Evolutionary conservation across 1,139 yeast genomes (phyloP), one percentile per base, ranked within the genome.

Genomic region (Protomyces macrosporus): DNA sequence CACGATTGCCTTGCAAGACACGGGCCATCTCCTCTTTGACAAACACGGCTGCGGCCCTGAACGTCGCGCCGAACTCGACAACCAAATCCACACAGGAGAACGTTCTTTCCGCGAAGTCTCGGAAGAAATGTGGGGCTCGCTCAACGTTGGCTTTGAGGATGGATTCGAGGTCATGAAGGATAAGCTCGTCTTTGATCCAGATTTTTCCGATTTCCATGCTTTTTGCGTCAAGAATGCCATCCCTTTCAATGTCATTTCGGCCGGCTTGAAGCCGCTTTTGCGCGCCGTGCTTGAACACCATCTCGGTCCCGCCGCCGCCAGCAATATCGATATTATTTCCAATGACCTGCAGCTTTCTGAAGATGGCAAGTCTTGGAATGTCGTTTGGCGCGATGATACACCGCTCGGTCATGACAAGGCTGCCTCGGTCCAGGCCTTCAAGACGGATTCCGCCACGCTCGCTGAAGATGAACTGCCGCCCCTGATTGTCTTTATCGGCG

Each of bases 351-450:
- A 75, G 36, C 76, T 81, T 63, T 65, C 75, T 39, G 76, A 75
- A 55, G 78, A 77, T 34, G 80, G 78, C 35, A 71, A 77, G 14
- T 72, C 73, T 4, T 85, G 89, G 89, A 81, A 79, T 63, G 82
- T 84, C 58, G 75, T 82, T 48, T 85, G 84, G 80, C 78, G 80
- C 68, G 85, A 85, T 72, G 86, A 84, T 67, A 77, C 83, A 33
- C 79, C 81, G 48, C 82, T 85, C 68, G 89, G 89, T 66, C 88
- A 85, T 72, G 87, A 85, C 72, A 85, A 85, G 77, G 82, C 88
- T 59, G 77, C 77, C 63, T 82, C 86, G 3, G 82, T 84, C 67
- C 77, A 78, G 65, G 65, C 64, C 37, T 57, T 53, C 65, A 40
- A 60, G 53, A 45, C 65, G 36, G 52, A 55, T 51, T 58, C 62